Base-by-base conservation (phyloP, 164 flowering plant genomes). In the Stephania yunnanensis region DNA sequence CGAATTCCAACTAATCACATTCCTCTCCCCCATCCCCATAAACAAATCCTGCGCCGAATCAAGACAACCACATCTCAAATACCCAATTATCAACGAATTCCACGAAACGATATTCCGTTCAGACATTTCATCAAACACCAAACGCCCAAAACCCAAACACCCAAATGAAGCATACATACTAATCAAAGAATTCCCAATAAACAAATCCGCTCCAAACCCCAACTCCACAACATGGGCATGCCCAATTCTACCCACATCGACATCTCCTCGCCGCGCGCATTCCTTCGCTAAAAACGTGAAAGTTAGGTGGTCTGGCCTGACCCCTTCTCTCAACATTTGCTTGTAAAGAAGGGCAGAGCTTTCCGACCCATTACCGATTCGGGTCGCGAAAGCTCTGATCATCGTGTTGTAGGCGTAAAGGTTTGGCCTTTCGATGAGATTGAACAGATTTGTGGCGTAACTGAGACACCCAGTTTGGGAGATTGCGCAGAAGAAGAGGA, bases 11-110 rank as follows among this genome's bases (percentile, higher is more conserved):
- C 78, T 67, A 8, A 77, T 71, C 45, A 77, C 69, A 75, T 78
- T 74, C 31, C 76, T 80, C 76, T 71, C 73, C 19, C 73, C 29
- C 93, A 87, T 89, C 64, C 19, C 80, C 73, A 74, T 72, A 67
- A 92, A 92, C 77, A 90, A 68, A 63, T 72, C 82, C 80, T 83
- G 78, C 0, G 93, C 97, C 9, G 66, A 50, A 64, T 87, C 93
- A 66, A 86, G 82, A 46, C 78, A 84, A 45, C 92, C 92, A 73
- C 76, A 68, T 74, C 97, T 89, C 80, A 91, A 83, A 78, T 77
- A 87, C 81, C 95, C 97, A 70, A 71, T 76, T 68, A 93, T 77
- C 81, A 90, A 82, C 31, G 90, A 84, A 74, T 91, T 93, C 95
- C 93, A 90, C 15, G 97, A 89, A 73, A 90, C 95, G 70, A 88